Percentiles rank a stretch among this genome's conserved stretches.
These are phyloP conservation scores for Tulasnella calospora DNA, from an alignment of 768 basidiomycete species.

Conservation along the genomic window DNA sequence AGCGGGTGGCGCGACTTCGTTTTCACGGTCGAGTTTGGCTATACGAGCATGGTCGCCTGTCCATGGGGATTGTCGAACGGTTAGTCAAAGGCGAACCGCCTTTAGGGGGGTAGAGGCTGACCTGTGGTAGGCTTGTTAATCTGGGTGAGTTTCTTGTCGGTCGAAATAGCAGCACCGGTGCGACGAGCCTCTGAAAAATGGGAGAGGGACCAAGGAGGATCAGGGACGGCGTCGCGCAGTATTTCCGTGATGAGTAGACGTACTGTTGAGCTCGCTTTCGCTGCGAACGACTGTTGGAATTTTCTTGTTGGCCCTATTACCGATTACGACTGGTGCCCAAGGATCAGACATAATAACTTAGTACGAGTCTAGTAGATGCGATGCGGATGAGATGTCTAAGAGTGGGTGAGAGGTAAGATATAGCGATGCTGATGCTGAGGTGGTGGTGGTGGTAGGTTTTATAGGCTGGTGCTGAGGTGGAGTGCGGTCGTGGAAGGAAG, in stretches of 20 bases:
- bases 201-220: not conserved
- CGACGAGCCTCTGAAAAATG: constrained; percentile 52
- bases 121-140: constrained; percentile 56
- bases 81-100: not conserved
- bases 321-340: not conserved
- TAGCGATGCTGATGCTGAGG: not conserved
- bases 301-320: not conserved
- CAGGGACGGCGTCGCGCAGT: not conserved
- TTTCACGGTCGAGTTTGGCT: constrained; percentile 89
- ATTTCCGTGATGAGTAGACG: not conserved
- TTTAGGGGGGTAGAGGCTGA: constrained; percentile 12
- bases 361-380: constrained; percentile 27
- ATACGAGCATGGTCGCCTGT: constrained; percentile 79
- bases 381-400: not conserved
- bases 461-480: not conserved
- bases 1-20: constrained; percentile 88
- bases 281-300: constrained; percentile 25
- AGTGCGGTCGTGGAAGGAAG: not conserved
- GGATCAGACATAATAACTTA: not conserved
- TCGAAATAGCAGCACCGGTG: constrained; percentile 68
- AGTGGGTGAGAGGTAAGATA: not conserved
- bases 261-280: constrained; percentile 33
- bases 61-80: constrained; percentile 51
- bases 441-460: not conserved
- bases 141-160: constrained; percentile 68